phyloP scores from a whole-genome alignment of 2,329 filamentous ascomycete species.

The Allantophomopsis lycopodina region DNA sequence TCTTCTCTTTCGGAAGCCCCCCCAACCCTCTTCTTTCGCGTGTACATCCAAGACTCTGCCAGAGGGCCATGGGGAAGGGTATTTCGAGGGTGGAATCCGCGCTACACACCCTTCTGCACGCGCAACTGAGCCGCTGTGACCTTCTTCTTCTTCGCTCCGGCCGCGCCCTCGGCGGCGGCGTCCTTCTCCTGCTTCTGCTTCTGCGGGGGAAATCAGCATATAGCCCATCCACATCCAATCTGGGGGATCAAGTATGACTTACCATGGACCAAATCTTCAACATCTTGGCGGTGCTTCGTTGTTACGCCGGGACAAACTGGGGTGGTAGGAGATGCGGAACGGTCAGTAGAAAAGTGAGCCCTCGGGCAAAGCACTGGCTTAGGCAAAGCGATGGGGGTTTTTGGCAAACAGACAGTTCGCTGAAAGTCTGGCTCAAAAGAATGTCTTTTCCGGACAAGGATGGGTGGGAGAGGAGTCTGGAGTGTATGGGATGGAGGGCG shows the following conservation, averaged over 20 bases:
- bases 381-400: too few relatives aligned
- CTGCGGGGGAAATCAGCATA: constrained; percentile 28
- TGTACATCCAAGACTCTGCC: not conserved
- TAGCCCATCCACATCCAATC: not conserved
- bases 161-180: constrained; percentile 63
- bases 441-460: too few relatives aligned
- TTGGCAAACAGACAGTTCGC: too few relatives aligned
- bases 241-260: constrained; percentile 17
- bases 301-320: too few relatives aligned
- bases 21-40: too few relatives aligned
- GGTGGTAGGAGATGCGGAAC: not conserved
- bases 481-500: too few relatives aligned
- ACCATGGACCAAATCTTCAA: constrained; percentile 99
- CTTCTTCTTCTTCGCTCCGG: constrained; percentile 88
- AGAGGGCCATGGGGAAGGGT: too few relatives aligned
- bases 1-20: too few relatives aligned
- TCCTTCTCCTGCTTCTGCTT: constrained; percentile 96
- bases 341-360: too few relatives aligned
- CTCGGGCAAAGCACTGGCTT: too few relatives aligned
- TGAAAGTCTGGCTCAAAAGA: too few relatives aligned
- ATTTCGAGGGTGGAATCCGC: not conserved
- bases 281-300: constrained; percentile 48
- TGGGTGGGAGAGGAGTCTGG: too few relatives aligned
- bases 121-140: constrained; percentile 91
- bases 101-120: constrained; percentile 73